Percentiles rank a stretch among this genome's conserved stretches.
phyloP scores from a whole-genome alignment of 2,329 filamentous ascomycete genomes.

The Phialophora verrucosa region DNA sequence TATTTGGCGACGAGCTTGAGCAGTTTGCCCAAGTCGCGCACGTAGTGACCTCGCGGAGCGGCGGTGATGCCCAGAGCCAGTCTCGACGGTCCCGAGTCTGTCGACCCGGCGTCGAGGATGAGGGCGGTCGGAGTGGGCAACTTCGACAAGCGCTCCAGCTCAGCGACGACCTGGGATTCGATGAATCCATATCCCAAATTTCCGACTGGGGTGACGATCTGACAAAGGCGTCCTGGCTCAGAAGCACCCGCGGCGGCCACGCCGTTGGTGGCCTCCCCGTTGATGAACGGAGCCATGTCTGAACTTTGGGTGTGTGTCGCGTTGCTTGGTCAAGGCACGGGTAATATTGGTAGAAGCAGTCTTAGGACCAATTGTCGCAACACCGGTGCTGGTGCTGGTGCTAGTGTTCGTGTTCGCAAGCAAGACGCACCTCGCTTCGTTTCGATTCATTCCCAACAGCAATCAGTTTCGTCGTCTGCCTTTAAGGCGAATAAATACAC shows the following conservation, averaged over 20 bases:
- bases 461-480: neutral
- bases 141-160: neutral
- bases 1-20: conserved; percentile 45
- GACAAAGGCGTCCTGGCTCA: conserved; percentile 16
- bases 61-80: conserved; percentile 47
- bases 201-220: conserved; percentile 22
- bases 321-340: neutral
- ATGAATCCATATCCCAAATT: conserved; percentile 24
- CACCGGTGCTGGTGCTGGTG: too few species aligned
- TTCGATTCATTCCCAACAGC: neutral
- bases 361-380: neutral
- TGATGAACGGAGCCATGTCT: conserved; percentile 3
- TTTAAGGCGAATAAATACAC: neutral
- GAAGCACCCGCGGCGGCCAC: neutral
- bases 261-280: neutral
- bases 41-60: conserved; percentile 49
- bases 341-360: neutral
- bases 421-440: too few species aligned
- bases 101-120: conserved; percentile 45
- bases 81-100: conserved; percentile 43
- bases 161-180: conserved; percentile 22
- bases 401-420: neutral
- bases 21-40: conserved; percentile 51
- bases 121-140: conserved; percentile 21
- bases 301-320: neutral